Evolutionary conservation across 2,329 filamentous ascomycete species (phyloP).

Genomic region (Cercospora citrullina): DNA sequence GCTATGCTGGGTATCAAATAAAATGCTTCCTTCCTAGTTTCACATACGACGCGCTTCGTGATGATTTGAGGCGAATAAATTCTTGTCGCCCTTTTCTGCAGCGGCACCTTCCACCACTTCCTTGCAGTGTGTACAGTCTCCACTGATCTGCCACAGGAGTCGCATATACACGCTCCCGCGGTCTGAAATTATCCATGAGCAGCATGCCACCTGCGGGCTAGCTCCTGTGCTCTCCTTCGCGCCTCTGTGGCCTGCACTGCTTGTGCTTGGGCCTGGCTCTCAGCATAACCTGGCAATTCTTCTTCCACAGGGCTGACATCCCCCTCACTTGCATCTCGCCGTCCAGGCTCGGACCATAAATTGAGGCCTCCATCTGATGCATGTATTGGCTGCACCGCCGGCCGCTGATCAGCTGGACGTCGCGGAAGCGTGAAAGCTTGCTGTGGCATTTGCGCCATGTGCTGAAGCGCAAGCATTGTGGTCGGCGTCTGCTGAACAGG

Average conservation of each 20-base stretch:
- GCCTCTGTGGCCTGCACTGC: constrained; percentile 44
- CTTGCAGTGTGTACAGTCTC: background rate
- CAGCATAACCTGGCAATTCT: constrained; percentile 49
- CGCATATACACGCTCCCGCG: background rate
- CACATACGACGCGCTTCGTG: background rate
- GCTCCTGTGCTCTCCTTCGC: constrained; percentile 46
- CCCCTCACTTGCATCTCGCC: constrained; percentile 14
- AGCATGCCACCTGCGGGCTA: constrained; percentile 47
- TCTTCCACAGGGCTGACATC: constrained; percentile 33
- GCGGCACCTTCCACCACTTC: background rate
- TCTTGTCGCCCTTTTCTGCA: background rate
- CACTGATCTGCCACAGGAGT: background rate
- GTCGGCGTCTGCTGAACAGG: constrained; percentile 32
- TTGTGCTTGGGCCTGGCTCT: constrained; percentile 50
- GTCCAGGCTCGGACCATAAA: constrained; percentile 28
- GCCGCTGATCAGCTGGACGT: constrained; percentile 12
- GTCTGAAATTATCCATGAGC: constrained; percentile 17
- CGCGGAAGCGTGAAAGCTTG: background rate
- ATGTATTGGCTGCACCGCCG: constrained; percentile 7
- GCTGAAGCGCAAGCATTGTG: constrained; percentile 30
- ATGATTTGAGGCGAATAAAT: background rate
- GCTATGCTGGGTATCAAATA: constrained; percentile 12
- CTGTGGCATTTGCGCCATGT: constrained; percentile 32
- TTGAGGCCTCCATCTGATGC: constrained; percentile 22
- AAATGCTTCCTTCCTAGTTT: background rate